Conservation (phyloP, 306 rosid genomes). For the Alnus rubra region DNA sequence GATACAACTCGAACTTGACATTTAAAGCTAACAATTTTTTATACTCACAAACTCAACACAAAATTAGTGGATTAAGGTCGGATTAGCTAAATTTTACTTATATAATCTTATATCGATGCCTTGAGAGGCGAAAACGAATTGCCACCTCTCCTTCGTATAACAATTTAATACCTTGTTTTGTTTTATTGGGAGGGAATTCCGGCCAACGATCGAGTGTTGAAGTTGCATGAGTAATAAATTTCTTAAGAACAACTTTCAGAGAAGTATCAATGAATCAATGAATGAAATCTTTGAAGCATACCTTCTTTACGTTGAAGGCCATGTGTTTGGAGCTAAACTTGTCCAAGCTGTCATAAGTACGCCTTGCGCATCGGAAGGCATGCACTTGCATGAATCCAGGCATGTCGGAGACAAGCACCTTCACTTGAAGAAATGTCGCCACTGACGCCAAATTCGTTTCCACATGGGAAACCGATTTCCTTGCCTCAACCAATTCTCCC, state of each 20-base stretch:
- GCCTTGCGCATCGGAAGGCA: constrained; percentile 85
- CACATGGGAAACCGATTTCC: constrained; percentile 85
- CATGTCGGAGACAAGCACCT: constrained; percentile 85
- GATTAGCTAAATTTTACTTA: too few relatives aligned
- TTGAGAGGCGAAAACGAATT: too few relatives aligned
- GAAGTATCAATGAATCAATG: background rate
- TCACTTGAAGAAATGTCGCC: constrained; percentile 67
- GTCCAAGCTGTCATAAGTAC: constrained; percentile 76
- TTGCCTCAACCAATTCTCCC: constrained; percentile 41
- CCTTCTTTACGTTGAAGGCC: constrained; percentile 92
- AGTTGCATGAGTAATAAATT: background rate
- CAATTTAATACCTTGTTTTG: background rate
- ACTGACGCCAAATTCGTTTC: constrained; percentile 68
- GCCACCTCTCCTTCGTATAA: too few relatives aligned
- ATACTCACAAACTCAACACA: too few relatives aligned
- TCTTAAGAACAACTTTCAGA: background rate
- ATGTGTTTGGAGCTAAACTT: constrained; percentile 71
- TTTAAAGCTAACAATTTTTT: too few relatives aligned
- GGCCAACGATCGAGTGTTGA: too few relatives aligned
- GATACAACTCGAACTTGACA: too few relatives aligned
- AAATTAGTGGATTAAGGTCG: too few relatives aligned
- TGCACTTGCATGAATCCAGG: constrained; percentile 91
- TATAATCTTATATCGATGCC: too few relatives aligned
- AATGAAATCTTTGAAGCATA: constrained; percentile 26
- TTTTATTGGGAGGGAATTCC: background rate